Evolutionary conservation across 257 asterid species (phyloP), one percentile per base, ranked within the genome.

Genomic region (Craterostigma plantagineum): DNA sequence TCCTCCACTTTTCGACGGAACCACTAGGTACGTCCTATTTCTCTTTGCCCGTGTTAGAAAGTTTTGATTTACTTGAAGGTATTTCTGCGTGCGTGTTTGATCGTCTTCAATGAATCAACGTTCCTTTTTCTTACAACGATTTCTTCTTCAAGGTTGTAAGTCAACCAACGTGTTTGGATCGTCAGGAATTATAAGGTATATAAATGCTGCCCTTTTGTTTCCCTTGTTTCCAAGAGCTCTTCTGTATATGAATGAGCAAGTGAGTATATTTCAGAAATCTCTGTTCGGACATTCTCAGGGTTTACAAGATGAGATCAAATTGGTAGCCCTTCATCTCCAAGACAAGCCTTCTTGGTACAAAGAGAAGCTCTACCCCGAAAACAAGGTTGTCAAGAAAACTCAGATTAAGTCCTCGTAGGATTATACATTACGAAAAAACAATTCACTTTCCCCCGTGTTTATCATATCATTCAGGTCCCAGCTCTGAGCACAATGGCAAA

Each of bases 311-410:
- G 46, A 51, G 64, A 66, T 76, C 51, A 59, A 69, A 49, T 38
- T 76, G 53, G 71, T 76, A 33, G 60, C 82, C 3, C 58, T 72
- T 52, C 69, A 69, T 36, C 79, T 76, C 18, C 60, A 56, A 35
- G 63, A 72, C 64, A 66, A 55, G 51, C 90, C 90, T 33, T 50
- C 48, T 62, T 76, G 82, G 90, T 69, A 60, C 52, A 72, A 76
- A 68, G 82, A 76, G 55, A 69, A 61, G 58, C 50, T 72, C 14
- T 72, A 63, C 43, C 56, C 90, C 17, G 64, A 52, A 42, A 76
- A 76, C 60, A 69, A 69, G 87, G 82, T 76, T 11, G 6, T 23
- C 2, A 23, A 23, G 30, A 23, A 23, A 23, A 23, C n/a, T 30
- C 5, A 27, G 5, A 38, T 36, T 12, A 36, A 12, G 7, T 14